Evolutionary conservation across 306 rosid genomes (phyloP).

Genomic region (Boehmeria nivea): DNA sequence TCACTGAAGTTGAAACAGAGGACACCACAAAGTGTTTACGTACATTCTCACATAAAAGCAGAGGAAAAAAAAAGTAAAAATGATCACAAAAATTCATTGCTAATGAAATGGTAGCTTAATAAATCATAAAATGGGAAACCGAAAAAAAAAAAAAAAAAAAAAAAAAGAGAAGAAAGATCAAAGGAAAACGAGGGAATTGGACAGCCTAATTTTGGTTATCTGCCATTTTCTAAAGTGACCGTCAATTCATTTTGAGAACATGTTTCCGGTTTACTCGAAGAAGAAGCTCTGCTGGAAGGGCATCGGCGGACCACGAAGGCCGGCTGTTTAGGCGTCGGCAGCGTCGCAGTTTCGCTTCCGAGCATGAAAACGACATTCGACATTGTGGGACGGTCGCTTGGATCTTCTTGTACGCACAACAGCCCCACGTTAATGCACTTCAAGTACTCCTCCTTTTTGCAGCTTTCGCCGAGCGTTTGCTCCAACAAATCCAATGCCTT

Average conservation of each 20-base stretch:
- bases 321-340: slow-evolving; percentile 64
- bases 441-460: slow-evolving; percentile 48
- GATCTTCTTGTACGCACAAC: slow-evolving; percentile 68
- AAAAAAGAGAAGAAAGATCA: not conserved
- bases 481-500: slow-evolving; percentile 53
- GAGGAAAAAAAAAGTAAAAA: too few species aligned
- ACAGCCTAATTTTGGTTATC: slow-evolving; percentile 24
- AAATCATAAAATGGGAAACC: too few species aligned
- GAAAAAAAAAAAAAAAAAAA: not conserved
- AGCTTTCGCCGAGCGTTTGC: slow-evolving; percentile 34
- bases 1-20: too few species aligned
- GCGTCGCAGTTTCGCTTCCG: slow-evolving; percentile 49
- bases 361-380: slow-evolving; percentile 63
- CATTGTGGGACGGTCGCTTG: slow-evolving; percentile 61
- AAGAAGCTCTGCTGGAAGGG: slow-evolving; percentile 66
- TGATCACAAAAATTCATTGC: too few species aligned
- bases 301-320: slow-evolving; percentile 56
- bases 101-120: too few species aligned
- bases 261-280: slow-evolving; percentile 57
- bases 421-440: slow-evolving; percentile 56
- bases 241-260: slow-evolving; percentile 67
- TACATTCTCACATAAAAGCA: too few species aligned
- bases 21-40: too few species aligned
- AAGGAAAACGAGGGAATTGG: not conserved
- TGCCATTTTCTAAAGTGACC: slow-evolving; percentile 57